Base-by-base conservation (phyloP, 2,329 filamentous ascomycete species). In the Aspergillus amoenus region DNA sequence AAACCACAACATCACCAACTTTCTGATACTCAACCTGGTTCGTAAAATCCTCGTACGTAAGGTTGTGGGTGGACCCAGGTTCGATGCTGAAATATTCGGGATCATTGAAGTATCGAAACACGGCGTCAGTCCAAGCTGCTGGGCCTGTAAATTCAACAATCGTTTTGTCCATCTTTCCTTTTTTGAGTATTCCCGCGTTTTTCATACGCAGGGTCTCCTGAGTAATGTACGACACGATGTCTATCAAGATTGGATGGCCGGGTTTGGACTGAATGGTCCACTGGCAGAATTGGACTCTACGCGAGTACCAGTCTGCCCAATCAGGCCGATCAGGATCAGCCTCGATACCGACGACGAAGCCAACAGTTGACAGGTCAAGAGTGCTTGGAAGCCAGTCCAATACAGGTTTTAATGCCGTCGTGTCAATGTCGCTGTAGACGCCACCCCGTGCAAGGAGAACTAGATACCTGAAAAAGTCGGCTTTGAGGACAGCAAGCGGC, bases 261-360 rank as follows among this genome's bases (percentile, higher is more conserved):
- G 93, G 89, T 76, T 99, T 99, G 56, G 90, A 81, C 75, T 97
- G 93, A 61, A 99, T 97, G 1, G 94, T 99, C 94, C 94, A 99
- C 74, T 99, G 94, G 77, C 94, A 99, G 76, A 99, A 97, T 73
- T 97, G 94, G 60, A 99, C 93, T 62, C 93, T 86, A 58, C 94
- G 89, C 62, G 91, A 94, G 79, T 97, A 99, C 94, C 93, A 97
- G 1, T 96, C 81, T 37, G 86, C 83, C 94, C 94, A 99, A 73
- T 99, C 94, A 3, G 85, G 84, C 47, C 94, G 86, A 74, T 97
- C 92, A 0, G 94, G 92, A 70, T 99, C 94, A 4, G 94, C 94
- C 78, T 99, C 94, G 64, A 99, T 97, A 58, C 94, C 94, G 68
- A 97, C 83, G 40, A 99, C 88, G 61, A 99, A 81, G 9, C 94